Evolutionary conservation across 768 basidiomycete species (phyloP).

Genomic region (Lactifluus rugatus): DNA sequence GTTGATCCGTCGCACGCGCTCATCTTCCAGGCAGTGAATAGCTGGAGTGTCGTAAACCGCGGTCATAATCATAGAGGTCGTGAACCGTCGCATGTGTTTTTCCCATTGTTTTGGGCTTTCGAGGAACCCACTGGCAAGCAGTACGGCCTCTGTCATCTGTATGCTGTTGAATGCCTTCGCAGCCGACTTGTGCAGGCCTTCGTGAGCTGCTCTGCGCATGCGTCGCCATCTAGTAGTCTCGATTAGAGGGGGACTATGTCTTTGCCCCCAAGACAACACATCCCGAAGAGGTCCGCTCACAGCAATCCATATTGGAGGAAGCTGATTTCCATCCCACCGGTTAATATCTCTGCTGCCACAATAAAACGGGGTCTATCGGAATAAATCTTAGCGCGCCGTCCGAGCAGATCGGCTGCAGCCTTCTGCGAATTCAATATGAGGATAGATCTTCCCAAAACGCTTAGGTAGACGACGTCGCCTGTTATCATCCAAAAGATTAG

Average conservation of each 20-base stretch:
- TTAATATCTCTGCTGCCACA: conserved; percentile 16
- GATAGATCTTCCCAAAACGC: conserved; percentile 34
- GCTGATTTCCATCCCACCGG: conserved; percentile 15
- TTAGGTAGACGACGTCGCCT: conserved; percentile 37
- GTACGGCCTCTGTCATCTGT: conserved; percentile 13
- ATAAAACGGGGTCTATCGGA: conserved; percentile 38
- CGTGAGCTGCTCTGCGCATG: conserved; percentile 16
- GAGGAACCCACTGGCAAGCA: conserved; percentile 9
- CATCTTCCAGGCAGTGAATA: conserved; percentile 13
- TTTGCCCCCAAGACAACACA: background rate
- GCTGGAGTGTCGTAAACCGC: conserved; percentile 12
- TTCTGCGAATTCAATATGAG: conserved; percentile 39
- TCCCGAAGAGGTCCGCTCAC: background rate
- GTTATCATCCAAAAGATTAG: background rate
- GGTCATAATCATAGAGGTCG: conserved; percentile 19
- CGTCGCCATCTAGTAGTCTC: conserved; percentile 12
- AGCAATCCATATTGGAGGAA: conserved; percentile 12
- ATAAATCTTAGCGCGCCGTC: conserved; percentile 38
- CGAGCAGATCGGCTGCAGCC: conserved; percentile 38
- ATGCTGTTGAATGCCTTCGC: conserved; percentile 10
- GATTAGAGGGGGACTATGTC: background rate
- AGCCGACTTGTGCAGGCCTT: conserved; percentile 15
- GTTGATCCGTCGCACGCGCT: conserved; percentile 9
- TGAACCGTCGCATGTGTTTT: conserved; percentile 16
- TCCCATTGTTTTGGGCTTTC: conserved; percentile 9